Base-by-base conservation (phyloP, 1,139 yeast genomes). In the Pichia sp. region DNA sequence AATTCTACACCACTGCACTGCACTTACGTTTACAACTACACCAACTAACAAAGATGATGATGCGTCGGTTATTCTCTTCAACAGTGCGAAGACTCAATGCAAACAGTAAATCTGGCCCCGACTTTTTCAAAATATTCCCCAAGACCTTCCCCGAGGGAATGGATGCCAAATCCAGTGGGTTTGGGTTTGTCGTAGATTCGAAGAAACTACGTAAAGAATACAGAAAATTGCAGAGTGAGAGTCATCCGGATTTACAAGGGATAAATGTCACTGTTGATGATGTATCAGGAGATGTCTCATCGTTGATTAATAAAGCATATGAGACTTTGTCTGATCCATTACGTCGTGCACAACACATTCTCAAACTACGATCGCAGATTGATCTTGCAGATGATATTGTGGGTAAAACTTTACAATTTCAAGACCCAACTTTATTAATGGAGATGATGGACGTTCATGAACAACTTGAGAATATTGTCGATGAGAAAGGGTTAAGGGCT, bases 161-260 rank as follows among this genome's bases (percentile, higher is more conserved):
- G 2, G 12, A 18, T 6, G 91, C 93, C 1, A 85, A 87, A 1
- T 46, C 53, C 3, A 79, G 77, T 20, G 58, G 72, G 19, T 88
- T 87, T 60, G 51, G 58, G 6, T 88, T 87, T 60, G 51, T 58
- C 6, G 59, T 86, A 12, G 76, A 84, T 47, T 53, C 64, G 10
- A 63, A 67, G 37, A 52, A 60, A 11, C 65, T 91, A 35, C 70
- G 94, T 35, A 69, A 75, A 40, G 98, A 91, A 53, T 88, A 77
- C 54, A 64, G 94, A 32, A 51, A 54, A 9, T 62, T 87, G 26
- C 97, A 91, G 55, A 72, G 83, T 27, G 64, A 69, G 42, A 69
- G 74, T 35, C 98, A 88, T 53, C 98, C 98, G 0, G 98, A 88
- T 55, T 64, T 71, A 25, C n/a, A n/a, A n/a, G n/a, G n/a, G n/a